These are phyloP conservation scores for Paramecium primaurelia DNA, from an alignment of 73 alveolate species.

Conservation along the genomic window DNA sequence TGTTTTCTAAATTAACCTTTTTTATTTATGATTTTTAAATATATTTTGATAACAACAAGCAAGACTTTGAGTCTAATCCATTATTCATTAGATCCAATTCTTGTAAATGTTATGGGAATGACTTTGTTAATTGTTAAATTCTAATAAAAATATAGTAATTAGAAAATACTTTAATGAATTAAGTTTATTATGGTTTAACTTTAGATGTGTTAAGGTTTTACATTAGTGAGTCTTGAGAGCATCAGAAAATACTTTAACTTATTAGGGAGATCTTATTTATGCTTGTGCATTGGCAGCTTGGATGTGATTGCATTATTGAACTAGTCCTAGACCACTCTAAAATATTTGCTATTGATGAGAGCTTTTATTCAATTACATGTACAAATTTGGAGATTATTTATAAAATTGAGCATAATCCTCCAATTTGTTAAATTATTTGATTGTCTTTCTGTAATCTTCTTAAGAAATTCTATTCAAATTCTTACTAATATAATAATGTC, in stretches of 20 bases:
- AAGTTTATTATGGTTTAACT: not conserved
- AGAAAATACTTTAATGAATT: not conserved
- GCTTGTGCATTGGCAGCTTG: not conserved
- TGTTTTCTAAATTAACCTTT: not conserved
- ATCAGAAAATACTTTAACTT: constrained; percentile 19
- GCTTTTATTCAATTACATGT: not conserved
- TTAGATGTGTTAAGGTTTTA: not conserved
- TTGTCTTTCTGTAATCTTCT: constrained; percentile 2
- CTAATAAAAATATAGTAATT: not conserved
- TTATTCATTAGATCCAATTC: constrained; percentile 26
- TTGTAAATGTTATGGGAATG: not conserved
- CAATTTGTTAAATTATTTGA: not conserved
- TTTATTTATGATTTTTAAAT: not conserved
- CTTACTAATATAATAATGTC: not conserved
- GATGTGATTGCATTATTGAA: not conserved
- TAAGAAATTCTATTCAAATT: not conserved
- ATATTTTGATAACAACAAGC: constrained; percentile 11
- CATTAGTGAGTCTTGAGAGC: not conserved
- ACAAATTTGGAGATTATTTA: not conserved
- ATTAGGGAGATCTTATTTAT: not conserved
- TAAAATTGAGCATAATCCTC: constrained; percentile 19
- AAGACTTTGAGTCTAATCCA: not conserved
- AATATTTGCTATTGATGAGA: not conserved
- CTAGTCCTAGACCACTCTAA: constrained; percentile 26
- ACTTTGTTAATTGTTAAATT: not conserved